A percentile compares a stretch with the other conserved stretches of the same genome.
Conservation (phyloP, 768 basidiomycete genomes). For the Crepidotus variabilis region DNA sequence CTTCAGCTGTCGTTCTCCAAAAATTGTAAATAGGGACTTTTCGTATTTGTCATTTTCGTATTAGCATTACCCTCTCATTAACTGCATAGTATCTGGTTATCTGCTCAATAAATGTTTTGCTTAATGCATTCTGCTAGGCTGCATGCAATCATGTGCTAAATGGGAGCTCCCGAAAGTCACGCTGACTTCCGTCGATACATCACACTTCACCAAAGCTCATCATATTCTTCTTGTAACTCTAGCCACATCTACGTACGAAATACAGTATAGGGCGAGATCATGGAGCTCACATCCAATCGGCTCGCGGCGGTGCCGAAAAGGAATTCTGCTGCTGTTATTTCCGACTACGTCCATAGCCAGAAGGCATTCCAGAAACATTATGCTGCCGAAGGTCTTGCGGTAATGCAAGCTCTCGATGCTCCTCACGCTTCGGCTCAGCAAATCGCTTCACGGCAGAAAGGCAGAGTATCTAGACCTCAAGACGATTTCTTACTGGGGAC, state of each 20-base stretch:
- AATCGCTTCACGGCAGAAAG: slow-evolving; percentile 1
- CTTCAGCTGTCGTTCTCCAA: slow-evolving; percentile 88
- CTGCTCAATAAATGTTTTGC: slow-evolving; percentile 6
- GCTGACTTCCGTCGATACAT: too few relatives aligned
- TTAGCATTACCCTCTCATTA: neutral
- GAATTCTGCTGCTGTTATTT: slow-evolving; percentile 39
- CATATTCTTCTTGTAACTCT: neutral
- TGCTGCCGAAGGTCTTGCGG: slow-evolving; percentile 33
- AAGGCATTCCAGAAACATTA: slow-evolving; percentile 38
- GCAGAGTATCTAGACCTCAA: slow-evolving; percentile 7
- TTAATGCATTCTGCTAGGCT: too few relatives aligned
- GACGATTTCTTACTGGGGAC: slow-evolving; percentile 43
- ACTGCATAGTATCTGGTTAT: neutral
- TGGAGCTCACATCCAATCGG: slow-evolving; percentile 3
- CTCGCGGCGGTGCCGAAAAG: slow-evolving; percentile 31
- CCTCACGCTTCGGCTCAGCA: slow-evolving; percentile 1
- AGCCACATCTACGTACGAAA: neutral
- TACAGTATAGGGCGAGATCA: neutral
- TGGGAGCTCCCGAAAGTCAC: too few relatives aligned
- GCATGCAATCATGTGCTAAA: too few relatives aligned
- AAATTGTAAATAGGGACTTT: slow-evolving; percentile 49
- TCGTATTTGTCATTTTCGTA: slow-evolving; percentile 4
- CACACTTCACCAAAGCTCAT: too few relatives aligned
- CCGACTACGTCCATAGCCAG: slow-evolving; percentile 49
- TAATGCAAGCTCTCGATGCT: slow-evolving; percentile 27